Base-by-base conservation (phyloP, 2,329 filamentous ascomycete genomes). In the Paraphaeosphaeria sporulosa region DNA sequence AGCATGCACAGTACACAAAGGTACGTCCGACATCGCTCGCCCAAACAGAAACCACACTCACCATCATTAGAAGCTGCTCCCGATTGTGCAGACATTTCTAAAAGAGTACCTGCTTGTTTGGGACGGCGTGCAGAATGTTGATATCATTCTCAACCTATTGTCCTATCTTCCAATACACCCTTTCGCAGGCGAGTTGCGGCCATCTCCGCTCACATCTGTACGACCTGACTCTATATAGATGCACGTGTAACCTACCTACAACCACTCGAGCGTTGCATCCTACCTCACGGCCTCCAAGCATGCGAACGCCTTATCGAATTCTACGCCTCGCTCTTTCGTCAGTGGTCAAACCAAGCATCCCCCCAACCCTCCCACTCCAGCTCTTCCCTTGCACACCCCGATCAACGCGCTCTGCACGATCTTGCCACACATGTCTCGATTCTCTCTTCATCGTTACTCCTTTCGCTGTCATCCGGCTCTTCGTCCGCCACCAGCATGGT, bases 311-410 rank as follows among this genome's bases (percentile, higher is more conserved):
- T 96, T 2, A 82, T 95, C 2, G 76, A 76, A 1, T 88, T 93
- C 63, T 95, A 94, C 76, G 88, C 85, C 1, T 76, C 78, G 12
- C 79, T 96, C 6, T 83, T 94, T 48, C 84, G 82, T 12, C 84
- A 87, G 63, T 85, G 83, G 78, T 75, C 78, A 8, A 65, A 77
- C 15, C 69, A 69, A 34, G 70, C 80, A 44, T 71, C 76, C 44
- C 69, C 71, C 1, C 66, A 73, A 30, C 62, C 57, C 25, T 52
- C 44, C 4, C 55, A 7, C 2, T 61, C 51, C 17, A 51, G 55
- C 36, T 50, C 64, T n/a, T 59, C 66, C 15, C 54, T 63, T 72
- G 77, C 61, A 67, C 78, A 46, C 71, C 87, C 56, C 69, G 83
- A 43, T 13, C 70, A 66, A 77, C 68, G 60, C 69, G 78, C 63